Conservation (phyloP, 768 basidiomycete species). For the Agaricus blazei region DNA sequence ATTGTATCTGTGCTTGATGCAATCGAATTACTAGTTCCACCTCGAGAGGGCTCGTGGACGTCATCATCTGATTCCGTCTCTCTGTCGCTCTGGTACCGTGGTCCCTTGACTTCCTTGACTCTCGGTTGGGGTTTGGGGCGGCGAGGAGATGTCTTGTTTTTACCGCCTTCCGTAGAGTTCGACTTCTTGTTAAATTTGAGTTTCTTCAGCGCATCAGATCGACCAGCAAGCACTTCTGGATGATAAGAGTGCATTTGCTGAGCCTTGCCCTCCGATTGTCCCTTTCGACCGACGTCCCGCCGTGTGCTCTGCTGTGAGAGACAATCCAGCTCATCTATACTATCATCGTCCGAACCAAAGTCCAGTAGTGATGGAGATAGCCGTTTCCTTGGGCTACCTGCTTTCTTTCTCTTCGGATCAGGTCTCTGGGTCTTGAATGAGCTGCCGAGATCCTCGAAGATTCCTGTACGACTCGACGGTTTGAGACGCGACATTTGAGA, state of each 20-base stretch:
- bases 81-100: neutral
- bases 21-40: neutral
- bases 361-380: neutral
- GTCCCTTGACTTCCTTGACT: neutral
- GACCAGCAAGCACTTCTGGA: slow-evolving; percentile 1
- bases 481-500: neutral
- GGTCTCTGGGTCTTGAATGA: neutral
- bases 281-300: slow-evolving; percentile 8
- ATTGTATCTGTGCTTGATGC: neutral
- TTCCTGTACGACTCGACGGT: neutral
- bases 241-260: slow-evolving; percentile 11
- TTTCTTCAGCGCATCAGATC: slow-evolving; percentile 10
- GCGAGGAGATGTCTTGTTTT: neutral
- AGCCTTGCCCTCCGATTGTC: slow-evolving; percentile 11
- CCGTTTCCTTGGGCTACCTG: neutral
- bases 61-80: neutral
- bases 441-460: slow-evolving; percentile 7
- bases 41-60: neutral
- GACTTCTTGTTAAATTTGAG: slow-evolving; percentile 32
- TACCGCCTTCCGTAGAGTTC: neutral
- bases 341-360: neutral
- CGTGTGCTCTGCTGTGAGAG: slow-evolving; percentile 12
- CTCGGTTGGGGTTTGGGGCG: neutral
- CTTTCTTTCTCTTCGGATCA: neutral
- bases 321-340: slow-evolving; percentile 18